Evolutionary conservation across 2,329 filamentous ascomycete genomes (phyloP).

Genomic region (Monilinia laxa): DNA sequence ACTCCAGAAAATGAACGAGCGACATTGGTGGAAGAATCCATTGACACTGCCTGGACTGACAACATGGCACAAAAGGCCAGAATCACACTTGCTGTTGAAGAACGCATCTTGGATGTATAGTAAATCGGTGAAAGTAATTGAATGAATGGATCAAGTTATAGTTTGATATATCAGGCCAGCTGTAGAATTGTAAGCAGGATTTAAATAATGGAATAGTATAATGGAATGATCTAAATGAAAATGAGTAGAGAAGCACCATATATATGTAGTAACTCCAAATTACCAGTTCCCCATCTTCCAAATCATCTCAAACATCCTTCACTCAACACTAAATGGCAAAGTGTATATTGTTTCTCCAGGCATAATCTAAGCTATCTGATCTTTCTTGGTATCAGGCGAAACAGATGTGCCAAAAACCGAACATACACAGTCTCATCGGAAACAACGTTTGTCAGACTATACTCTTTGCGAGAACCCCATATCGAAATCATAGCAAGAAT

Average conservation of each 20-base stretch:
- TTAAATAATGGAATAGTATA: background rate
- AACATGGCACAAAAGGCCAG: constrained; percentile 34
- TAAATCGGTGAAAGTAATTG: constrained; percentile 11
- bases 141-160: constrained; percentile 4
- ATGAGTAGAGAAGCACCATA: background rate
- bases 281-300: constrained; percentile 2
- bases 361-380: background rate
- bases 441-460: constrained; percentile 21
- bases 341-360: background rate
- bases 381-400: constrained; percentile 2
- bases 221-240: background rate
- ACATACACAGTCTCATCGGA: constrained; percentile 11
- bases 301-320: constrained; percentile 11
- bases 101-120: constrained; percentile 31
- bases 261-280: constrained; percentile 2
- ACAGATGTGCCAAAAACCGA: constrained; percentile 9
- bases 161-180: constrained; percentile 20
- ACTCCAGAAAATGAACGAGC: constrained; percentile 20
- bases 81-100: constrained; percentile 33
- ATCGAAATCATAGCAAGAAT: background rate
- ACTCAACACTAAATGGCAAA: background rate
- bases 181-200: background rate
- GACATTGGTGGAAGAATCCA: constrained; percentile 15
- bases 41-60: constrained; percentile 32
- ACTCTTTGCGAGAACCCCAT: constrained; percentile 8